Evolutionary conservation across 768 basidiomycete genomes (phyloP).

Genomic region (Leccinum barrowsii): DNA sequence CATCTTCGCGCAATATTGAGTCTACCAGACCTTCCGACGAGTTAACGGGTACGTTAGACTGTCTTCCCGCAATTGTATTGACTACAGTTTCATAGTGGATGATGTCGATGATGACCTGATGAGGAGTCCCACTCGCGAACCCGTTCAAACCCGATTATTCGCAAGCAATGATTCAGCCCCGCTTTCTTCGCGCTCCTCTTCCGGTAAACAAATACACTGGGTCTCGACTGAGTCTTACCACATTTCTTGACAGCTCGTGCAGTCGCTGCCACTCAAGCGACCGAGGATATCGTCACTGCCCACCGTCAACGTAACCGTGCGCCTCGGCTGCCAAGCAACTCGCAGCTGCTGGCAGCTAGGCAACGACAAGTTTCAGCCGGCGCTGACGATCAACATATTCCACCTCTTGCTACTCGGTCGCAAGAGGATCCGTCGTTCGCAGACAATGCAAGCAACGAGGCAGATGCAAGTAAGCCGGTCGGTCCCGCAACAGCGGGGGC

Average conservation of each 20-base stretch:
- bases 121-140: neutral
- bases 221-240: neutral
- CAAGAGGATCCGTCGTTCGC: neutral
- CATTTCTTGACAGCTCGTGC: neutral
- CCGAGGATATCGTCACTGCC: neutral
- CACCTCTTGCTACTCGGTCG: neutral
- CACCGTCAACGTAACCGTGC: neutral
- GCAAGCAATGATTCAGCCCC: neutral
- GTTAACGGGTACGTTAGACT: neutral
- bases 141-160: neutral
- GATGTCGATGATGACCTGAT: neutral
- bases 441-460: neutral
- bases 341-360: neutral
- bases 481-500: neutral
- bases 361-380: neutral
- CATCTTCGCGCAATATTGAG: neutral
- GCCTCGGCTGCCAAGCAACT: conserved; percentile 1
- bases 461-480: neutral
- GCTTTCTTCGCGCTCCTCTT: neutral
- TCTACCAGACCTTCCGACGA: neutral
- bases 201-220: neutral
- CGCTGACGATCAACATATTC: neutral
- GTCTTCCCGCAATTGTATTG: neutral
- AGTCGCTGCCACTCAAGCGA: neutral
- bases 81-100: neutral